phyloP scores from a whole-genome alignment of 352 stramenopile species.

The Sclerospora graminicola region DNA sequence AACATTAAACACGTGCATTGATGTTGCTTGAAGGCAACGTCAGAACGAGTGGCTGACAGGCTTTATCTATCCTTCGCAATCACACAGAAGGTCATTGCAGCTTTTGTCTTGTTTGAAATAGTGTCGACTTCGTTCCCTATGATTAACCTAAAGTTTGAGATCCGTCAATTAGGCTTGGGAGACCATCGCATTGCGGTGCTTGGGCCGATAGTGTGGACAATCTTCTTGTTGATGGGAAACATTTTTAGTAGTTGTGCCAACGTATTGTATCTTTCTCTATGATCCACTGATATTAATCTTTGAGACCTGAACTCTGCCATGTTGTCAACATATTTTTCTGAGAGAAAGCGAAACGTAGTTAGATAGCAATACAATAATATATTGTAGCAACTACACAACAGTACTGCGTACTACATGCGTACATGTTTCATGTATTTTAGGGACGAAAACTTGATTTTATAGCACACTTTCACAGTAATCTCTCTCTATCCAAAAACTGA shows the following conservation, averaged over 20 bases:
- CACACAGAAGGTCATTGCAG: no score
- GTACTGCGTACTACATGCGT: no score
- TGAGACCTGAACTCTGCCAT: constrained; percentile 60
- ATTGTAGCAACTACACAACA: no score
- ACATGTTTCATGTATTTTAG: no score
- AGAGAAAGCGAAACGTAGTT: constrained; percentile 31
- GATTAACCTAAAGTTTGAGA: constrained; percentile 85
- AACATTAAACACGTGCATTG: neutral
- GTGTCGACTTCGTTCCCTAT: constrained; percentile 25
- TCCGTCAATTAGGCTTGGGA: constrained; percentile 46
- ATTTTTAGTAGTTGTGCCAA: neutral
- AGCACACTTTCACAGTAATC: no score
- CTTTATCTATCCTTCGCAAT: no score
- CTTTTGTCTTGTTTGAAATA: neutral
- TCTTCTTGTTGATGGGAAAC: constrained; percentile 54
- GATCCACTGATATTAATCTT: constrained; percentile 85
- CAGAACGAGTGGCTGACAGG: no score
- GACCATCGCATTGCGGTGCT: constrained; percentile 14
- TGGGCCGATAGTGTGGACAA: constrained; percentile 56
- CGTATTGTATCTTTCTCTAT: constrained; percentile 56
- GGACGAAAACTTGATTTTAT: no score
- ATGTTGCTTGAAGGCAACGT: neutral
- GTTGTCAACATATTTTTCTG: constrained; percentile 54
- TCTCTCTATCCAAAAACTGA: no score
- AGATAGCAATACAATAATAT: no score